Conservation (phyloP, 306 rosid genomes). For the Gleditsia sinensis region DNA sequence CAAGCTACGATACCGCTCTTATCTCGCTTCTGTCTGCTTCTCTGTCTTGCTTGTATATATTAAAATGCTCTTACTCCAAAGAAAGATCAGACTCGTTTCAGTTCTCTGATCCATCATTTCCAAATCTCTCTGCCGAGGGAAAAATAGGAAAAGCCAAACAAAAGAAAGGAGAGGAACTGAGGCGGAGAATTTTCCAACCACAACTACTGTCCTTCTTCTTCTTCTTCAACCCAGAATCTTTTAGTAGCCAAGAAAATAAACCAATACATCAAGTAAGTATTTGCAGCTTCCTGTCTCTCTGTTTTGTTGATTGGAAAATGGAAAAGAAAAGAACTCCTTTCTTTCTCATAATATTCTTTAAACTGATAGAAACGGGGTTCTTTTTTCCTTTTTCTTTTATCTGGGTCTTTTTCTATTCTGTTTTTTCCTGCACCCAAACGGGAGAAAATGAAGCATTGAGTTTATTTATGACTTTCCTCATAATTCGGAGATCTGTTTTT, state of each 20-base stretch:
- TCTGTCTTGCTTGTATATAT: neutral
- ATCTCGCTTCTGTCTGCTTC: too few species aligned
- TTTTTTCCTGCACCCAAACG: neutral
- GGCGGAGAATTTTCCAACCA: neutral
- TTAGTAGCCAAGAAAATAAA: neutral
- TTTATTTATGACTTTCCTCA: neutral
- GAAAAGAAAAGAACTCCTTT: neutral
- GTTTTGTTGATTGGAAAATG: neutral
- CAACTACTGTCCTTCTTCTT: neutral
- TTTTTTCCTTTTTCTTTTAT: neutral
- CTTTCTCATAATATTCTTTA: too few species aligned
- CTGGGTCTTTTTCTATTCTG: neutral
- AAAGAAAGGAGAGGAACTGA: neutral
- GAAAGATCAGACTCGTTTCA: neutral
- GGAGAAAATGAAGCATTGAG: neutral
- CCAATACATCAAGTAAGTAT: neutral
- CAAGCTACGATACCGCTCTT: too few species aligned
- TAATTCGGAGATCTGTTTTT: neutral
- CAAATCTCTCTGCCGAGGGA: too few species aligned
- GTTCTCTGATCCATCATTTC: too few species aligned
- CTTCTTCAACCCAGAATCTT: neutral
- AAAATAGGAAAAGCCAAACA: too few species aligned
- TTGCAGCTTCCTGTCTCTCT: neutral
- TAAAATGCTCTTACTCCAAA: neutral
- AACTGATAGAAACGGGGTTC: too few species aligned